These are phyloP conservation scores for Raffaelea arxii DNA, from an alignment of 2,329 filamentous ascomycete species.

Conservation along the genomic window DNA sequence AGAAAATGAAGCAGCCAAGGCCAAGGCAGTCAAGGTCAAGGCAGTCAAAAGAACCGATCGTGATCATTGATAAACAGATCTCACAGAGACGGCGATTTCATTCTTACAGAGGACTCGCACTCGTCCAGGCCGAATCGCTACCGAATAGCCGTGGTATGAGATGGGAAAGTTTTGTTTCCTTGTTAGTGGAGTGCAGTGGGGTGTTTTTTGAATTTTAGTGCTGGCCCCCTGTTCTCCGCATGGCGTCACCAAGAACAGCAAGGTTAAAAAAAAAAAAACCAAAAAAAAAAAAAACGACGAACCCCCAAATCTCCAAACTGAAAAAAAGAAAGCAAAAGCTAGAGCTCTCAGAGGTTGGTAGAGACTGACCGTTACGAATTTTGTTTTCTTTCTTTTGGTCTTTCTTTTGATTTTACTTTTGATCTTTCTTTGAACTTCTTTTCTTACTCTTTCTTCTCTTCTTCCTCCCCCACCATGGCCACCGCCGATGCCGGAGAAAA, in stretches of 20 bases:
- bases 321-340: neutral
- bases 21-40: no score
- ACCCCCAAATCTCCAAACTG: no score
- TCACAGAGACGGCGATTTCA: no score
- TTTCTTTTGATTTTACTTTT: neutral
- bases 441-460: neutral
- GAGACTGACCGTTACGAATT: no score
- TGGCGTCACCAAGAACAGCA: neutral
- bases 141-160: no score
- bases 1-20: no score
- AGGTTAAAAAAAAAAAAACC: neutral
- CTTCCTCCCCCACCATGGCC: constrained; percentile 1
- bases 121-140: no score
- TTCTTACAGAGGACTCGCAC: no score
- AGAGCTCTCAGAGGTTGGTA: neutral
- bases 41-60: no score
- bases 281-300: neutral
- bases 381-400: neutral
- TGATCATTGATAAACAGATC: no score
- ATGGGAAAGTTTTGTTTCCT: no score
- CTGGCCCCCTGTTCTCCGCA: neutral
- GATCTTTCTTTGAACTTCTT: neutral
- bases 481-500: constrained; percentile 8
- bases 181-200: no score
- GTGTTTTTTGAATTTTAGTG: neutral